Percentiles rank a stretch among this genome's conserved stretches.
phyloP scores from a whole-genome alignment of 352 stramenopile genomes.

The Stramenopiles sp. region DNA sequence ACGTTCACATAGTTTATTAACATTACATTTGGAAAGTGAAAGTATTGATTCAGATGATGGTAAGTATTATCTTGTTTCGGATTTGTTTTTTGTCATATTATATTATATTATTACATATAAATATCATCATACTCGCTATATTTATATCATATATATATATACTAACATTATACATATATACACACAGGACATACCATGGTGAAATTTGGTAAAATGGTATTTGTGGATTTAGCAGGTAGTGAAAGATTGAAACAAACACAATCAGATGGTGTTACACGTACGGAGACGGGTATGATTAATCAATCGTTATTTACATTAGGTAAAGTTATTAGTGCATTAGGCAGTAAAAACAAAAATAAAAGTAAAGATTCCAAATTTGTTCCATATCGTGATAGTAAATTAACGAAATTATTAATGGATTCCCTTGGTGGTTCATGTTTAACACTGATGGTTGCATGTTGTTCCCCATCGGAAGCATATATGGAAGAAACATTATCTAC shows the following conservation, averaged over 20 bases:
- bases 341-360: constrained; percentile 23
- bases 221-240: constrained; percentile 62
- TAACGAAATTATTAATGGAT: constrained; percentile 45
- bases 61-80: too few species aligned
- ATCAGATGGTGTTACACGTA: constrained; percentile 65
- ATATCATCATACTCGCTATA: too few species aligned
- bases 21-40: constrained; percentile 23
- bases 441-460: constrained; percentile 29
- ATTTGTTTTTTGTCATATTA: too few species aligned
- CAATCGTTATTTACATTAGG: constrained; percentile 71
- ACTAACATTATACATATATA: too few species aligned
- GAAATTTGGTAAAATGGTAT: constrained; percentile 34
- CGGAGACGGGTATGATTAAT: constrained; percentile 90
- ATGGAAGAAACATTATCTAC: constrained; percentile 61
- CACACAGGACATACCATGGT: neutral
- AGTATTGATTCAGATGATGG: too few species aligned
- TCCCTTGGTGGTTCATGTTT: constrained; percentile 28
- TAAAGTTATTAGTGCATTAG: constrained; percentile 77
- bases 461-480: constrained; percentile 61
- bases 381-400: constrained; percentile 84
- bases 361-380: constrained; percentile 53
- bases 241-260: constrained; percentile 55
- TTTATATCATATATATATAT: too few species aligned
- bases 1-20: constrained; percentile 71
- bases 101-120: too few species aligned